These are phyloP conservation scores for Cnidoscolus chayamansa DNA, from an alignment of 441 rosid genomes.

Conservation along the genomic window DNA sequence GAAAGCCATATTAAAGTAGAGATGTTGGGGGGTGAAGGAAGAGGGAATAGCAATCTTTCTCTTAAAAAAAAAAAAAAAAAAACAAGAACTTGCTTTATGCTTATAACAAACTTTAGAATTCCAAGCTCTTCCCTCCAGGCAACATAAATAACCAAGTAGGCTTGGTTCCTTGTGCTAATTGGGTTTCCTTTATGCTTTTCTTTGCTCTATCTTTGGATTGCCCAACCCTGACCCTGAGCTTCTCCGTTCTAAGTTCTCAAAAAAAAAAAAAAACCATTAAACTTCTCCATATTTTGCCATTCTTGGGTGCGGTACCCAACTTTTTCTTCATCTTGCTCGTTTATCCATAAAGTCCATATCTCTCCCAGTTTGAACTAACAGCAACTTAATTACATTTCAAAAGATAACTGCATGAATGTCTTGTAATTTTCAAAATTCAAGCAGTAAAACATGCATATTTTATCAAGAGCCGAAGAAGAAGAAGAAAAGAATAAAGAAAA, in stretches of 20 bases:
- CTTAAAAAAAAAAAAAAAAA: too few species aligned
- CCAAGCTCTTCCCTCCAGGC: constrained; percentile 56
- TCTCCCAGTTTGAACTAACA: constrained; percentile 22
- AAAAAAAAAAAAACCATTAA: constrained; percentile 15
- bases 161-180: constrained; percentile 47
- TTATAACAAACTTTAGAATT: constrained; percentile 42
- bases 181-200: constrained; percentile 53
- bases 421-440: too few species aligned
- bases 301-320: neutral
- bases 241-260: neutral
- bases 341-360: constrained; percentile 8
- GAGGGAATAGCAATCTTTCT: constrained; percentile 26
- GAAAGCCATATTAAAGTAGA: constrained; percentile 45
- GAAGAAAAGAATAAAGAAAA: too few species aligned
- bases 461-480: too few species aligned
- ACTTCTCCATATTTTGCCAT: constrained; percentile 18
- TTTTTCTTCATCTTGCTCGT: constrained; percentile 21
- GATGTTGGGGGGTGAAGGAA: constrained; percentile 30
- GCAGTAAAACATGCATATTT: too few species aligned
- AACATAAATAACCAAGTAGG: constrained; percentile 20
- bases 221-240: neutral
- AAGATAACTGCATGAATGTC: too few species aligned
- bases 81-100: constrained; percentile 32
- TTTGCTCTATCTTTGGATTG: constrained; percentile 26
- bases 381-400: too few species aligned